Conservation (phyloP, 805 yeast genomes). For the Wickerhamiella musiphila region DNA sequence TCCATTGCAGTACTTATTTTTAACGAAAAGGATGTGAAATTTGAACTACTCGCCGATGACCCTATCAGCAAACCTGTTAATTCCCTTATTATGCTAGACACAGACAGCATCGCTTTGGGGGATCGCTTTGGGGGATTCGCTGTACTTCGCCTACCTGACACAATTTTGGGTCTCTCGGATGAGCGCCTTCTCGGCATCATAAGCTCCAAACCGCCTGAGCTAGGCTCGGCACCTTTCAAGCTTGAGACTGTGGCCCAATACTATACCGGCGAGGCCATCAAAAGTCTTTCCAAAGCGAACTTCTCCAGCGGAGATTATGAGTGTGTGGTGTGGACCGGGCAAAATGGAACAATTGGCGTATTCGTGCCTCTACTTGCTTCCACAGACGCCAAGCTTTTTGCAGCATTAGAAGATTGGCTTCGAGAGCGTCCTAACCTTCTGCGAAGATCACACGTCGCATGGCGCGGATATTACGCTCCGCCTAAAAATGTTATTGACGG, state of each 20-base stretch:
- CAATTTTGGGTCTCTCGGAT: slow-evolving; percentile 31
- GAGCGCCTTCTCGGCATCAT: slow-evolving; percentile 23
- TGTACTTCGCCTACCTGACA: slow-evolving; percentile 42
- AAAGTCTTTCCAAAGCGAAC: slow-evolving; percentile 36
- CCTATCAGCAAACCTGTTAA: slow-evolving; percentile 49
- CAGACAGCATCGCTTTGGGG: slow-evolving; percentile 62
- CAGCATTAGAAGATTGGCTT: slow-evolving; percentile 32
- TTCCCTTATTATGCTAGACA: slow-evolving; percentile 42
- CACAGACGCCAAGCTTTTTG: slow-evolving; percentile 44
- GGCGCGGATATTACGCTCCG: slow-evolving; percentile 70
- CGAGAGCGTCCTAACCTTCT: slow-evolving; percentile 25
- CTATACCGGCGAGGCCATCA: slow-evolving; percentile 53
- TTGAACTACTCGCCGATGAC: slow-evolving; percentile 58
- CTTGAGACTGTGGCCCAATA: slow-evolving; percentile 38
- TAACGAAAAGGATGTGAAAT: slow-evolving; percentile 24
- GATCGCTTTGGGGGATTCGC: slow-evolving; percentile 76
- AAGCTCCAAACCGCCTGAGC: slow-evolving; percentile 20
- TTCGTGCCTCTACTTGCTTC: slow-evolving; percentile 48
- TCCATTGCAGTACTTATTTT: slow-evolving; percentile 43
- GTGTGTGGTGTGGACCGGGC: slow-evolving; percentile 48
- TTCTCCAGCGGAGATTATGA: slow-evolving; percentile 50
- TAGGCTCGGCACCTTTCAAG: slow-evolving; percentile 32
- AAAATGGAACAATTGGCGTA: slow-evolving; percentile 69
- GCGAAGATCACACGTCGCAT: slow-evolving; percentile 51
- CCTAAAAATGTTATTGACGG: slow-evolving; percentile 69